phyloP scores from a whole-genome alignment of 2,329 filamentous ascomycete genomes.

The Domatiomyces catenatus region DNA sequence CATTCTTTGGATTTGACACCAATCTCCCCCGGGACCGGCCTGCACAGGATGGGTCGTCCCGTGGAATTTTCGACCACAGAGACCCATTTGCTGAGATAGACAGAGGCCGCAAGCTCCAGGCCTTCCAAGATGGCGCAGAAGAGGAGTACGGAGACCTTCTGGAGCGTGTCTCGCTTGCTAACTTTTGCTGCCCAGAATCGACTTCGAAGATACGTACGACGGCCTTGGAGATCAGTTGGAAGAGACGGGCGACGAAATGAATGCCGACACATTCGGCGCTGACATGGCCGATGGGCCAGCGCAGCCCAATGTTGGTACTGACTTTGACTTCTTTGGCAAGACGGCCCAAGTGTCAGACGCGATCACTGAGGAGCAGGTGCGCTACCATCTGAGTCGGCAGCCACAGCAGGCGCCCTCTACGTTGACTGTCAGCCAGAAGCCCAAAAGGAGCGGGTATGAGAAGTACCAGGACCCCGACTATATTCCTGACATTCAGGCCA shows the following conservation, averaged over 20 bases:
- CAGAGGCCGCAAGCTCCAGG: conserved; percentile 32
- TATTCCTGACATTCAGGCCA: conserved; percentile 78
- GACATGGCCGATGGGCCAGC: conserved; percentile 31
- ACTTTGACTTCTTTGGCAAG: conserved; percentile 93
- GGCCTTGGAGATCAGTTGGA: conserved; percentile 80
- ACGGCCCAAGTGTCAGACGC: conserved; percentile 76
- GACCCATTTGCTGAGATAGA: conserved; percentile 82
- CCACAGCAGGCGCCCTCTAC: conserved; percentile 36
- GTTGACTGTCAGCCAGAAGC: conserved; percentile 34
- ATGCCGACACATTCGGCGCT: conserved; percentile 81
- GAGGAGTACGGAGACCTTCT: conserved; percentile 33
- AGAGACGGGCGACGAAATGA: conserved; percentile 85
- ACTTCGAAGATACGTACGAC: conserved; percentile 97
- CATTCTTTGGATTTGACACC: conserved; percentile 81
- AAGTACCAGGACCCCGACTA: conserved; percentile 74
- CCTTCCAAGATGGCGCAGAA: conserved; percentile 38
- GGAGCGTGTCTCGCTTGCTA: conserved; percentile 17
- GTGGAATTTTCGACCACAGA: conserved; percentile 60
- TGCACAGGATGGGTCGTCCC: conserved; percentile 51
- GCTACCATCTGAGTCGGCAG: conserved; percentile 46
- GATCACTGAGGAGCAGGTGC: conserved; percentile 79
- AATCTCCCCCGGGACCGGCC: conserved; percentile 42
- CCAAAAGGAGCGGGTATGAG: conserved; percentile 72
- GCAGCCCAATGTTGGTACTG: conserved; percentile 55
- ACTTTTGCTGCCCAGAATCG: conserved; percentile 39